phyloP scores from a whole-genome alignment of 2,329 filamentous ascomycete genomes.

The Alternaria incomplexa region DNA sequence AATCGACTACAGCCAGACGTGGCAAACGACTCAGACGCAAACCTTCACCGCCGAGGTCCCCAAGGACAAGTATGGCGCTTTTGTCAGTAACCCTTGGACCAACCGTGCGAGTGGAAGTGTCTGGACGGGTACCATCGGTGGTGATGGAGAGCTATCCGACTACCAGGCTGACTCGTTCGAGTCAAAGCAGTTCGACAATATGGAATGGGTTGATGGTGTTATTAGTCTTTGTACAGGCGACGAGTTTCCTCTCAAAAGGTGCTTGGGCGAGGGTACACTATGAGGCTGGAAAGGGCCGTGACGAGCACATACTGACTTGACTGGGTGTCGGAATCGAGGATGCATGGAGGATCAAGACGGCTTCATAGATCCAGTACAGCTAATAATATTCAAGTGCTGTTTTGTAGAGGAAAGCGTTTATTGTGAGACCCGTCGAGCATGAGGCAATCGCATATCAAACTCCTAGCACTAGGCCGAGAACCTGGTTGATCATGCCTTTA shows the following conservation, averaged over 20 bases:
- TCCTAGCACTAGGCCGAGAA: neutral
- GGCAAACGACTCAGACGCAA: constrained; percentile 43
- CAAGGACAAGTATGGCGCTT: constrained; percentile 47
- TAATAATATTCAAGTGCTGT: neutral
- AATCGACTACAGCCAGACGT: constrained; percentile 38
- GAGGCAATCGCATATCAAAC: neutral
- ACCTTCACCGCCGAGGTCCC: constrained; percentile 44
- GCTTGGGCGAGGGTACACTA: constrained; percentile 45
- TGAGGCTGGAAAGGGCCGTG: constrained; percentile 1
- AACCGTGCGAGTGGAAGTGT: constrained; percentile 44
- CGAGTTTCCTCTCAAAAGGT: constrained; percentile 47
- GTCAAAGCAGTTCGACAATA: constrained; percentile 36
- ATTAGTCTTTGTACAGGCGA: constrained; percentile 49
- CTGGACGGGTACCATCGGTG: constrained; percentile 46
- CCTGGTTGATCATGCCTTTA: neutral
- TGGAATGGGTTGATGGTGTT: constrained; percentile 51
- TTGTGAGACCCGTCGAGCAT: neutral
- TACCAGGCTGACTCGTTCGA: constrained; percentile 48
- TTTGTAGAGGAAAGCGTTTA: neutral
- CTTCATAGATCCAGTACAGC: neutral
- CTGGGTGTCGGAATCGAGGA: neutral
- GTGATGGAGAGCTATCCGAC: constrained; percentile 21
- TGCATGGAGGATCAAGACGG: neutral
- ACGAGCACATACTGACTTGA: neutral
- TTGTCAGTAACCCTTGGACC: constrained; percentile 49